Percentiles rank a stretch among this genome's conserved stretches.
phyloP scores from a whole-genome alignment of 371 early-diverging fungal genomes.

The Rhizopus microsporus region DNA sequence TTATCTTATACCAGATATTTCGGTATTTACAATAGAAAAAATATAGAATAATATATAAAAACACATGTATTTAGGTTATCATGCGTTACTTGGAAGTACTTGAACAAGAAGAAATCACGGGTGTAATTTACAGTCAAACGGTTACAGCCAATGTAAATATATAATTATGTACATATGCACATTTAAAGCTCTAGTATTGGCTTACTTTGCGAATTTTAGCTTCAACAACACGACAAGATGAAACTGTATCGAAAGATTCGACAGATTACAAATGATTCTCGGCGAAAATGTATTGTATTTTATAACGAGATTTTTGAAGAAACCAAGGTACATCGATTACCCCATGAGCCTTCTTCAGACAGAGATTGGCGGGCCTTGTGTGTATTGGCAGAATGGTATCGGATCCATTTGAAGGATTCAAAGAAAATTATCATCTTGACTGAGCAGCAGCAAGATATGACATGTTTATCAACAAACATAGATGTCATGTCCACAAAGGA shows the following conservation, averaged over 20 bases:
- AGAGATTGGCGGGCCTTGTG: conserved; percentile 67
- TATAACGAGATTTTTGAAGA: conserved; percentile 65
- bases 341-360: conserved; percentile 43
- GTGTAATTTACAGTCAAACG: conserved; percentile 68
- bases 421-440: conserved; percentile 58
- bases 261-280: conserved; percentile 56
- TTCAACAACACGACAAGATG: conserved; percentile 65
- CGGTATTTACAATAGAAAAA: conserved; percentile 38
- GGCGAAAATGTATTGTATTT: conserved; percentile 61
- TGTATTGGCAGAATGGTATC: conserved; percentile 61
- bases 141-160: conserved; percentile 58
- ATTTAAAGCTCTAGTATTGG: conserved; percentile 1
- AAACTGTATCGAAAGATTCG: conserved; percentile 65
- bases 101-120: conserved; percentile 60
- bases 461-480: conserved; percentile 3
- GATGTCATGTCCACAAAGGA: conserved; percentile 37
- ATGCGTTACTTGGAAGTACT: conserved; percentile 59
- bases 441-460: conserved; percentile 27
- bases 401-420: conserved; percentile 38
- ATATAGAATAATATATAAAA: not conserved
- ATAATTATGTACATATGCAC: not conserved
- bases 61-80: conserved; percentile 40
- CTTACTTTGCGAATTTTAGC: conserved; percentile 23
- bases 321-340: conserved; percentile 45
- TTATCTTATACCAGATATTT: conserved; percentile 55